A percentile compares a stretch with the other conserved stretches of the same genome.
Conservation (phyloP, 441 rosid species). For the Eruca vesicaria region DNA sequence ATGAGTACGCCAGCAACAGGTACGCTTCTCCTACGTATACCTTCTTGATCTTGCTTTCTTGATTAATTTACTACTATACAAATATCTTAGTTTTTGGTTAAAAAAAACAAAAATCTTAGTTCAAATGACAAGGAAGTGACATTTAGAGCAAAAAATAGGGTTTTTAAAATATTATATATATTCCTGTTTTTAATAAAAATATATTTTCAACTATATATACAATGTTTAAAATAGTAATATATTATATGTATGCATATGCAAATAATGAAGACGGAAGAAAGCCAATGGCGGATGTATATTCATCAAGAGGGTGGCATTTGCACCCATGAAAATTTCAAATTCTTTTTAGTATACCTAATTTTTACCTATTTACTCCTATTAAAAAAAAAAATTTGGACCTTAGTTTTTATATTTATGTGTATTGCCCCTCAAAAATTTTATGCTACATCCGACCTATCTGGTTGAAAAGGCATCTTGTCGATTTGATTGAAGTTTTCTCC, state of each 20-base stretch:
- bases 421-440: too few species aligned
- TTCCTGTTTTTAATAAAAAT: not conserved
- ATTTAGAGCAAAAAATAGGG: slow-evolving; percentile 21
- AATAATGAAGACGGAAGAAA: not conserved
- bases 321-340: too few species aligned
- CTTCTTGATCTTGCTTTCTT: slow-evolving; percentile 1
- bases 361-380: too few species aligned
- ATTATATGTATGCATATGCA: not conserved
- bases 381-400: too few species aligned
- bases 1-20: slow-evolving; percentile 64
- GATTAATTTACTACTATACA: not conserved
- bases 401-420: not conserved
- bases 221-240: too few species aligned
- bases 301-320: too few species aligned
- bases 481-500: not conserved
- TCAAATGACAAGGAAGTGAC: not conserved
- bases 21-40: slow-evolving; percentile 14
- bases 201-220: too few species aligned
- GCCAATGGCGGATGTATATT: too few species aligned
- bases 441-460: too few species aligned
- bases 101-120: not conserved
- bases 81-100: too few species aligned
- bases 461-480: slow-evolving; percentile 24
- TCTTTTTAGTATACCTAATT: too few species aligned
- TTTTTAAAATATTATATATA: not conserved